Evolutionary conservation across 176 grass and related monocot species (phyloP).

Genomic region (Oryza nivara): DNA sequence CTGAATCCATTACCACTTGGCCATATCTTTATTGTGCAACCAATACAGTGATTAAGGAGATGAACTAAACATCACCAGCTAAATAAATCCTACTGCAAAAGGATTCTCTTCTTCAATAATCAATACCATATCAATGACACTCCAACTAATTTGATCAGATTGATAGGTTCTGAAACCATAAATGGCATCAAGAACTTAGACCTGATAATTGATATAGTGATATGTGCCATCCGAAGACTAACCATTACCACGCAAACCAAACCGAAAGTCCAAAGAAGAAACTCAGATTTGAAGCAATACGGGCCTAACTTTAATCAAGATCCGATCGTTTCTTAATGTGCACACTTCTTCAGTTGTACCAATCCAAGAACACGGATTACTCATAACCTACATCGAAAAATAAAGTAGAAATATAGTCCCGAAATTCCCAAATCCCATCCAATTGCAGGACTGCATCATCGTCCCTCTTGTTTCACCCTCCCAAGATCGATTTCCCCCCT

Average conservation of each 20-base stretch:
- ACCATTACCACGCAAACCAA: background rate
- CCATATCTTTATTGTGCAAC: background rate
- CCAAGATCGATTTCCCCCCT: constrained; percentile 24
- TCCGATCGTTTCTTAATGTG: constrained; percentile 24
- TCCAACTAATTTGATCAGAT: background rate
- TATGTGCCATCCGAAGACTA: background rate
- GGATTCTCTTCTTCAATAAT: background rate
- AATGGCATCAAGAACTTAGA: background rate
- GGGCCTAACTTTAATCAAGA: constrained; percentile 19
- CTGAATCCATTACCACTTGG: background rate
- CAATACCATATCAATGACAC: background rate
- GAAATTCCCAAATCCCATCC: background rate
- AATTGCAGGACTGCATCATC: background rate
- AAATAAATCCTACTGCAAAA: background rate
- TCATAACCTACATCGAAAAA: background rate
- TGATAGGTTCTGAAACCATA: background rate
- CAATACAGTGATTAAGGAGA: background rate
- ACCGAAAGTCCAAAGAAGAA: background rate
- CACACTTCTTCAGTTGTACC: background rate
- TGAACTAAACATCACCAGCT: constrained; percentile 1
- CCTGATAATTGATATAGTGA: background rate
- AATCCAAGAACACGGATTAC: background rate
- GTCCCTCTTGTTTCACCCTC: background rate
- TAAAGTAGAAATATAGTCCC: background rate
- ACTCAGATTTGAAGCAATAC: background rate